Base-by-base conservation (phyloP, 371 early-diverging fungal species). In the Mucor velutinosus region DNA sequence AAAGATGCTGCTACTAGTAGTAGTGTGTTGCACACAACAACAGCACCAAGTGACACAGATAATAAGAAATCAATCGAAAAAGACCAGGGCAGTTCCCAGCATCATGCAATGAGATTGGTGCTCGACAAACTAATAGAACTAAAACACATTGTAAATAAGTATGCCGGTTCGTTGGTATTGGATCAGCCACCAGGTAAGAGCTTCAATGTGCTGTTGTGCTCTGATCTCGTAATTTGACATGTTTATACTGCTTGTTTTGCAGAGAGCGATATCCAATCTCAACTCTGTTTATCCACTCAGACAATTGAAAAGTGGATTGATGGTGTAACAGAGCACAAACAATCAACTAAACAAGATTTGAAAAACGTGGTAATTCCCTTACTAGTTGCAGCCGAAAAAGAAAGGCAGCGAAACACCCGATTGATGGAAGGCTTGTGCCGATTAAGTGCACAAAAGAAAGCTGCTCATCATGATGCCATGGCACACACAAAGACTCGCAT, bases 221-320 rank as follows among this genome's bases (percentile, higher is more conserved):
- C 23, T 51, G 21, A 3, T 12, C 30, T 15, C 37, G 33, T 58
- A 21, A 21, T 58, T 58, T 58, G 33, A 37, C 23, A 37, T 58
- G 51, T 23, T 51, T 49, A 23, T 35, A 35, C 11, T 58, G 37
- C 19, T 8, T 33, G 37, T 5, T 35, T 35, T 17, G 37, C 53
- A 33, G 33, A 30, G 1, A 32, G 37, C 37, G 37, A 17, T 30
- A 8, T 25, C 21, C 49, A 49, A 23, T 49, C 49, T 19, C 3
- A 66, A 66, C 7, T 45, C 3, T 10, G 7, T 45, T 62, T 67
- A 43, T 61, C 60, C 23, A 57, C 60, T 56, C 67, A 61, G 61
- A 55, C 43, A 8, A 69, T 69, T 60, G 63, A 66, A 33, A 62
- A 63, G 59, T 69, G 67, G 59, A 62, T 59, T 33, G 27, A 35